Evolutionary conservation across 83 land plant species (phyloP).

Genomic region (Larix sibirica): DNA sequence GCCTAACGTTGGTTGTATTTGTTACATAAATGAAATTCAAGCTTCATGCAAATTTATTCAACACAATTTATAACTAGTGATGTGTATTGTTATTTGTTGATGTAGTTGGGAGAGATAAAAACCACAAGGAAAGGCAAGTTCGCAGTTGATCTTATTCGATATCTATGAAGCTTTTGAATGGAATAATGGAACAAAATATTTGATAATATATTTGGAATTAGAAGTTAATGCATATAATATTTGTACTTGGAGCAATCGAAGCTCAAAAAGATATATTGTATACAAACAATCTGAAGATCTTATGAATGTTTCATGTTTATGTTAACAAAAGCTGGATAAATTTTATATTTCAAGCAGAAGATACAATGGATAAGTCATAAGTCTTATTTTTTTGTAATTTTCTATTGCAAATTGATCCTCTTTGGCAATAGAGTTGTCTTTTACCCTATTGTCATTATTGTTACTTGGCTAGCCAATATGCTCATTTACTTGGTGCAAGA

Average conservation of each 20-base stretch:
- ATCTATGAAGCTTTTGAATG: constrained; percentile 28
- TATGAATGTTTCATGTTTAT: neutral
- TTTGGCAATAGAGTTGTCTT: too few species aligned
- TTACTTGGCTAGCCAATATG: too few species aligned
- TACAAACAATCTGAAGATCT: neutral
- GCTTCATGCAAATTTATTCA: neutral
- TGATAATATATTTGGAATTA: neutral
- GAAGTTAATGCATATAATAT: neutral
- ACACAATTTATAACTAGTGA: neutral
- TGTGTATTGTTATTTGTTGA: neutral
- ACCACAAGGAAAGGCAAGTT: constrained; percentile 85
- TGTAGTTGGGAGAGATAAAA: constrained; percentile 85
- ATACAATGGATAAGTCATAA: neutral
- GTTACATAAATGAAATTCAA: neutral
- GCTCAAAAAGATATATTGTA: neutral
- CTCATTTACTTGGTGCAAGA: too few species aligned
- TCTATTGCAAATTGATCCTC: neutral
- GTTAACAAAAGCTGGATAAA: neutral
- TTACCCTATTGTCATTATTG: too few species aligned
- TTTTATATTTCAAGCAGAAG: neutral
- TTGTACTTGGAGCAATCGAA: neutral
- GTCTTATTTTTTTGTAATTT: neutral
- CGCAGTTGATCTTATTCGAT: constrained; percentile 84
- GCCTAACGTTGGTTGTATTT: neutral
- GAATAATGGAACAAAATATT: neutral